Base-by-base conservation (phyloP, 176 grass and related monocot genomes). In the Dendrocalamus sinicus region DNA sequence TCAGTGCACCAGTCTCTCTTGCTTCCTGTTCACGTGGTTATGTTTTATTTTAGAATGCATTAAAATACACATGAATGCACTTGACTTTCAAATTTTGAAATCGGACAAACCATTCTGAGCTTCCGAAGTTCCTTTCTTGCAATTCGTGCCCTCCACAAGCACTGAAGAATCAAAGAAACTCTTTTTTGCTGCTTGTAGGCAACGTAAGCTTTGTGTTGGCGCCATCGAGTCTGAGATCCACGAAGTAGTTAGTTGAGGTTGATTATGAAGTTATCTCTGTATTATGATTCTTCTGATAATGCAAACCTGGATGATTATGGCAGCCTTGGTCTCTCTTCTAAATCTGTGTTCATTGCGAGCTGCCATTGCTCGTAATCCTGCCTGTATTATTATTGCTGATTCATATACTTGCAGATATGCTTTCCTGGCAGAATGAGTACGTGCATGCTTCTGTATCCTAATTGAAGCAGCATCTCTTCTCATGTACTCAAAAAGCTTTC, bases 51-150 rank as follows among this genome's bases (percentile, higher is more conserved):
- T 61, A 85, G 1, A 67, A 40, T 82, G n/a, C 30, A 74, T 57
- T 61, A 45, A 87, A 41, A 82, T 54, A 73, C 78, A 72, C 74
- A 60, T 65, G 32, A 83, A 79, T 16, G n/a, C 1, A 62, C 16
- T 88, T 71, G 3, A 30, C 14, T 70, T 90, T 69, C 61, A 74
- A 26, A 15, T 78, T 4, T 70, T 12, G 26, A 43, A 69, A 66
- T 71, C 62, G 16, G 28, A 90, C 70, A 72, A 54, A 98, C 95
- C 93, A 98, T 92, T 95, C 50, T 93, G 67, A 95, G 89, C 68
- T 91, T 90, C 76, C 93, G 78, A 63, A 95, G 93, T 89, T 98
- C 93, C 84, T 93, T 95, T 85, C 95, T 92, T 86, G 93, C 95
- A 77, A 98, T 72, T n/a, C 93, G 91, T 85, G 75, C 89, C 88